These are phyloP conservation scores for Fusarium xyrophilum DNA, from an alignment of 2,329 filamentous ascomycete genomes.

Conservation along the genomic window DNA sequence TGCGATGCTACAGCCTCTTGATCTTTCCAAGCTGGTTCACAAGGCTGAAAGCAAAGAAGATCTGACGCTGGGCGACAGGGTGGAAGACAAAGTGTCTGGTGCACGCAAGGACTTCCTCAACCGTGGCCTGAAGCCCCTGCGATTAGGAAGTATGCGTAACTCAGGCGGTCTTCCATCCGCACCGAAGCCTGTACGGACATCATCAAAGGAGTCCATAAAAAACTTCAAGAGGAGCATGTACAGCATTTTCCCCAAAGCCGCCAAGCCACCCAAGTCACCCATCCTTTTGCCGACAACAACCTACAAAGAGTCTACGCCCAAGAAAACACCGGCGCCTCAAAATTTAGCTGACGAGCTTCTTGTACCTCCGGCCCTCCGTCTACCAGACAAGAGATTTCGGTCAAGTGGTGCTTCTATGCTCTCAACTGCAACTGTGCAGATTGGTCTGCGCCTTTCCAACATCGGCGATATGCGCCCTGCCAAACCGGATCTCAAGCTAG, in stretches of 20 bases:
- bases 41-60: slow-evolving; percentile 24
- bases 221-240: slow-evolving; percentile 40
- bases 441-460: slow-evolving; percentile 71
- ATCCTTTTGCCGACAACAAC: slow-evolving; percentile 57
- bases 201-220: slow-evolving; percentile 34
- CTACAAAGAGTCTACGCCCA: slow-evolving; percentile 45
- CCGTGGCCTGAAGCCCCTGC: slow-evolving; percentile 25
- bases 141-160: slow-evolving; percentile 35
- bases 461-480: slow-evolving; percentile 56
- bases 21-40: slow-evolving; percentile 11
- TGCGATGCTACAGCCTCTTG: slow-evolving; percentile 13
- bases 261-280: slow-evolving; percentile 32
- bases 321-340: slow-evolving; percentile 8
- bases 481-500: slow-evolving; percentile 31
- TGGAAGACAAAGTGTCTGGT: slow-evolving; percentile 44
- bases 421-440: slow-evolving; percentile 74
- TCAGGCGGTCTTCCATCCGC: slow-evolving; percentile 21
- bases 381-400: slow-evolving; percentile 51
- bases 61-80: slow-evolving; percentile 36
- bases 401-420: slow-evolving; percentile 66
- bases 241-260: slow-evolving; percentile 35
- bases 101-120: slow-evolving; percentile 35
- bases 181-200: slow-evolving; percentile 26
- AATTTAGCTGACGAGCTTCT: slow-evolving; percentile 31
- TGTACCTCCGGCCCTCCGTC: slow-evolving; percentile 55